Evolutionary conservation across 2,329 filamentous ascomycete species (phyloP), one percentile per base, ranked within the genome.

Genomic region (Parafenestella ontariensis): DNA sequence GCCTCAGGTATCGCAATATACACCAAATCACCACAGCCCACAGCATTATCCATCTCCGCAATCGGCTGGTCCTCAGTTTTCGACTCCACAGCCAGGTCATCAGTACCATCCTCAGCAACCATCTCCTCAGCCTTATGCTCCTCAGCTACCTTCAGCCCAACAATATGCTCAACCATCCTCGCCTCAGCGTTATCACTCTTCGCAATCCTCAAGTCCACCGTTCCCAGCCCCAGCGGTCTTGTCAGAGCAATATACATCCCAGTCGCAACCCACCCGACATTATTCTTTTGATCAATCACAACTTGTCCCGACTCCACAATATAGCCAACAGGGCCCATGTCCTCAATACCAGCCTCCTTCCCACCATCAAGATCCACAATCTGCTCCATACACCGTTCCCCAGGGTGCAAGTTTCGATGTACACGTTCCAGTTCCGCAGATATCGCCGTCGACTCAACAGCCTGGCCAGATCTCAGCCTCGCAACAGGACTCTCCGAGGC

Each of bases 1-100:
- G 8, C 51, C 46, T 15, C 69, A 70, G 21, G 50, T 64, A 37
- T 59, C 63, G 18, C 65, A 69, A 24, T 73, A 70, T 44, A 44
- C 57, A n/a, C 52, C 65, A 13, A 61, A 52, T 23, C 68, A 69
- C 52, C 64, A 69, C 3, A 64, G 59, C 23, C 52, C 64, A 2
- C 64, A 68, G 21, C 64, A 71, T 36, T 73, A 72, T 42, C 46
- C 64, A 11, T 56, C 69, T 7, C 46, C 64, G 28, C 65, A 66
- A 20, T 42, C 62, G 9, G 24, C 60, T 13, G 39, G 64, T 4
- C 48, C 64, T 15, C 65, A 65, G 28, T 71, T 69, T 46, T 57
- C 58, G 13, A 51, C 62, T n/a, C 58, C 64, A 17, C 52, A 60
- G 13, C 41, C 59, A 9, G 20, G 59, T 2, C 65, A 67, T 36